These are phyloP conservation scores for Globisporangium barbulae DNA, from an alignment of 352 stramenopile species.

Conservation along the genomic window DNA sequence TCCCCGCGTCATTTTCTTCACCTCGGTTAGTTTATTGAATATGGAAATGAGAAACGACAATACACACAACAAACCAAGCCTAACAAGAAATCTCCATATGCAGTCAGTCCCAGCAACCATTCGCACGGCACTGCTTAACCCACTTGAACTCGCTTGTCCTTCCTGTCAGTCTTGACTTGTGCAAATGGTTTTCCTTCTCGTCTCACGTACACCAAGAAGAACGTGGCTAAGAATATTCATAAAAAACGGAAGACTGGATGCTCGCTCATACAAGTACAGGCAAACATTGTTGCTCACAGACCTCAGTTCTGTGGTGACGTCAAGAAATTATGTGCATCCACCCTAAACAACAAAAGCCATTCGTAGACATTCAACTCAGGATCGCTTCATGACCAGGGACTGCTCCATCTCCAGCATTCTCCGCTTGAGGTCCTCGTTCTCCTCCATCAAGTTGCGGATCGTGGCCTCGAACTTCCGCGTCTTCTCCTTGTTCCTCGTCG, in stretches of 20 bases:
- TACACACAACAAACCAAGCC: conserved; percentile 3
- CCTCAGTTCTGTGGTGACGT: too few species aligned
- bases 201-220: too few species aligned
- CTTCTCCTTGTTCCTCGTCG: conserved; percentile 80
- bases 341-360: neutral
- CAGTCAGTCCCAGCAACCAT: too few species aligned
- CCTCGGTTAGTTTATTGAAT: conserved; percentile 65
- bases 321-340: too few species aligned
- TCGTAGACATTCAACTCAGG: neutral
- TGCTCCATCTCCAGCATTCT: conserved; percentile 61
- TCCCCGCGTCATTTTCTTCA: conserved; percentile 27
- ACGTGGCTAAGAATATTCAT: too few species aligned
- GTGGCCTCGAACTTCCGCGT: conserved; percentile 76
- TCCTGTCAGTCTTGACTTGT: too few species aligned
- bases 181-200: too few species aligned
- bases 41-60: conserved; percentile 37
- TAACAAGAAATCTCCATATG: neutral
- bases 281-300: too few species aligned
- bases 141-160: neutral
- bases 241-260: too few species aligned
- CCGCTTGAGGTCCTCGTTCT: conserved; percentile 69
- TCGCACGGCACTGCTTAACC: too few species aligned
- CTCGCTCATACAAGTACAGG: too few species aligned
- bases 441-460: conserved; percentile 75
- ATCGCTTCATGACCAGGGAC: conserved; percentile 11